Conservation (phyloP, 805 yeast genomes). For the Candida boidinii region DNA sequence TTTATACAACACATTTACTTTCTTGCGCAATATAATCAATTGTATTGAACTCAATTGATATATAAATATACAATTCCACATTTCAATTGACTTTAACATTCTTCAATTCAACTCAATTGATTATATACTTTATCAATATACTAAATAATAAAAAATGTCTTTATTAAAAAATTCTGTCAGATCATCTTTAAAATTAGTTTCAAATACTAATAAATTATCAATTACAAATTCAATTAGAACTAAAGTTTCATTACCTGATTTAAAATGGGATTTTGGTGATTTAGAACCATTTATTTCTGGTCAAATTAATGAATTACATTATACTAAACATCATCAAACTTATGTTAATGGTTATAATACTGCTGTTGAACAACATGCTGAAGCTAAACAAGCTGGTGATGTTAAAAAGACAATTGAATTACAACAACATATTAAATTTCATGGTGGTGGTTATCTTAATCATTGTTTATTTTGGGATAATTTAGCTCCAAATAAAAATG, state of each 20-base stretch:
- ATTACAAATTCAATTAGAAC: constrained; percentile 36
- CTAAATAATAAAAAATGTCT: constrained; percentile 15
- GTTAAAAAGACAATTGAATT: constrained; percentile 51
- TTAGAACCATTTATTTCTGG: constrained; percentile 84
- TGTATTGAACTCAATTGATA: too few species aligned
- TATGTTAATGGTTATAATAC: constrained; percentile 80
- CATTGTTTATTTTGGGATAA: constrained; percentile 85
- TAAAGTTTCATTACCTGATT: constrained; percentile 69
- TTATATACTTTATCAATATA: constrained; percentile 1
- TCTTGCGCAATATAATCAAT: too few species aligned
- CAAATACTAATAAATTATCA: constrained; percentile 3
- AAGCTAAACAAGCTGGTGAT: constrained; percentile 53
- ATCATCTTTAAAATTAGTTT: constrained; percentile 7
- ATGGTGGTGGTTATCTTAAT: constrained; percentile 87
- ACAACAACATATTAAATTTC: constrained; percentile 76
- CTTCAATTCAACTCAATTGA: too few species aligned
- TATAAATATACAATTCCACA: not conserved
- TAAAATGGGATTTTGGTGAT: constrained; percentile 78
- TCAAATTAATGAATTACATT: constrained; percentile 78
- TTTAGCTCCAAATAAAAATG: constrained; percentile 64
- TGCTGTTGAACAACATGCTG: constrained; percentile 64
- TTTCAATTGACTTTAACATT: too few species aligned
- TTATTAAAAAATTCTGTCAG: constrained; percentile 21
- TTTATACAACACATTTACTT: not conserved
- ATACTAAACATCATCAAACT: constrained; percentile 88